Evolutionary conservation across 2,329 filamentous ascomycete genomes (phyloP).

Genomic region (Pseudogymnoascus pannorum): DNA sequence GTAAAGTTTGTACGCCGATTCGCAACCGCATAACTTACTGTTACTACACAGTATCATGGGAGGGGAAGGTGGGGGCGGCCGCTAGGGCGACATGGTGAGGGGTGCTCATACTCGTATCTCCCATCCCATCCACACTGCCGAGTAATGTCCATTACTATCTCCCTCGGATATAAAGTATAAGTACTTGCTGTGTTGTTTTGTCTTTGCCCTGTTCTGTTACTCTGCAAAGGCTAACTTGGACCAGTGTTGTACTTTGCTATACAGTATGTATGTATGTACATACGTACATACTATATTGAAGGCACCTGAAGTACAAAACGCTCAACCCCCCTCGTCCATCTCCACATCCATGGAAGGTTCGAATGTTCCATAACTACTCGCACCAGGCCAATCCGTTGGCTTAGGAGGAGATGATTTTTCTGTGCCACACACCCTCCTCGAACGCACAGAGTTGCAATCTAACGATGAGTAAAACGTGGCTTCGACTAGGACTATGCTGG

Average conservation of each 20-base stretch:
- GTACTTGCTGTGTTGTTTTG: neutral
- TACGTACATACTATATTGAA: neutral
- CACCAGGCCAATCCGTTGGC: neutral
- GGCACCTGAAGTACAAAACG: neutral
- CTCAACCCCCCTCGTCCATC: neutral
- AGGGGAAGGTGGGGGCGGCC: constrained; percentile 3
- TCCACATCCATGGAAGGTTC: neutral
- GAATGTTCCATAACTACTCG: neutral
- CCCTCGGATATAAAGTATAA: no score
- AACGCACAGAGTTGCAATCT: neutral
- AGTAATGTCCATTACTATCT: no score
- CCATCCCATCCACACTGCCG: neutral
- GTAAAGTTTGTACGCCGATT: neutral
- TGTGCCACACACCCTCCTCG: neutral
- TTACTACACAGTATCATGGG: no score
- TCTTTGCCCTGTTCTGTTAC: neutral
- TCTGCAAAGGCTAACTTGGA: neutral
- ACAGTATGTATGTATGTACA: no score
- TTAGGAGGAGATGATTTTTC: neutral
- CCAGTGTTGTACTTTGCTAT: neutral
- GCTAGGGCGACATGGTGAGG: neutral
- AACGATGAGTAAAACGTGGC: neutral
- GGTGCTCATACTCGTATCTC: no score
- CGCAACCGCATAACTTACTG: neutral
- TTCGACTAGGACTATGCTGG: neutral